Evolutionary conservation across 2,329 filamentous ascomycete species (phyloP).

Genomic region (Drechslerella coelobrocha): DNA sequence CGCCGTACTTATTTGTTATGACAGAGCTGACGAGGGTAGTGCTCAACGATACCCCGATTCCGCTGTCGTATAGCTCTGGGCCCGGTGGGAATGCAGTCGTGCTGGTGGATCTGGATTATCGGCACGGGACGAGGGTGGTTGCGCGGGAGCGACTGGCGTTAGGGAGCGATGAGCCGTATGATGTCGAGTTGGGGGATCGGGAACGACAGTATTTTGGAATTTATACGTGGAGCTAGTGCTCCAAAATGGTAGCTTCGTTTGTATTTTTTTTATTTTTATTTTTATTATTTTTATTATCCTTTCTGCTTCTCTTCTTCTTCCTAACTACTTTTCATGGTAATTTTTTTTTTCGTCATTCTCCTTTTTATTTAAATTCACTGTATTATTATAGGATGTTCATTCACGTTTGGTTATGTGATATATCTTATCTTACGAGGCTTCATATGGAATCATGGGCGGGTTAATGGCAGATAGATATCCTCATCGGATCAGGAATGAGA

Average conservation of each 20-base stretch:
- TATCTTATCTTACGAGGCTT: too few relatives aligned
- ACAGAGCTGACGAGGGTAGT: background rate
- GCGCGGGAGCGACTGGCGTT: background rate
- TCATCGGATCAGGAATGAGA: too few relatives aligned
- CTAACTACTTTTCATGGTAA: too few relatives aligned
- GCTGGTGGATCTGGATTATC: background rate
- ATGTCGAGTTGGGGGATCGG: background rate
- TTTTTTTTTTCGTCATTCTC: too few relatives aligned
- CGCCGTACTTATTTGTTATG: background rate
- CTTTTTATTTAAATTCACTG: too few relatives aligned
- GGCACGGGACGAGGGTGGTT: background rate
- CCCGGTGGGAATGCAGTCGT: background rate
- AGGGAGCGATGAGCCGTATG: background rate
- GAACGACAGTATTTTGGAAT: slow-evolving; percentile 1
- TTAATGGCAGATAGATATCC: too few relatives aligned
- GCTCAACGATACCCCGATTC: background rate
- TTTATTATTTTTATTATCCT: too few relatives aligned
- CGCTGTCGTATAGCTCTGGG: background rate
- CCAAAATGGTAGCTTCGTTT: background rate
- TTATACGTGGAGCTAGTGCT: background rate
- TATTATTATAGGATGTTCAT: too few relatives aligned
- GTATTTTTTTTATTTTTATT: background rate
- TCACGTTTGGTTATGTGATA: too few relatives aligned
- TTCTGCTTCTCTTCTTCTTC: too few relatives aligned
- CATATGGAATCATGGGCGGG: too few relatives aligned